Conservation (phyloP, 2,329 filamentous ascomycete species). For the Blastomyces percursus region DNA sequence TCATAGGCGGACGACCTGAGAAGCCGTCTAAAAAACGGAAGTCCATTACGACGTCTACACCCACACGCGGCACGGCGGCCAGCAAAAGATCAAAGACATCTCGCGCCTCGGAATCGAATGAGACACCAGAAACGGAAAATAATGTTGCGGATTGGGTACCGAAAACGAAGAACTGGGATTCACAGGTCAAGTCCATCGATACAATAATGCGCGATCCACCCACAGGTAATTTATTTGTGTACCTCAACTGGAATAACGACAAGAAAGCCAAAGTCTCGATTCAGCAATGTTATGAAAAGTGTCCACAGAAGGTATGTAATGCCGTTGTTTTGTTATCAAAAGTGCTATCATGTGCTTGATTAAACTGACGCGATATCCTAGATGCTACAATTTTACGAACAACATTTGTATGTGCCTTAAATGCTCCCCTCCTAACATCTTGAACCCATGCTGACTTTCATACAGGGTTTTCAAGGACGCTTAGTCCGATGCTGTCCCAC, state of each 20-base stretch:
- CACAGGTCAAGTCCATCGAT: slow-evolving; percentile 32
- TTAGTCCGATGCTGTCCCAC: slow-evolving; percentile 8
- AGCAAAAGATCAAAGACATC: slow-evolving; percentile 23
- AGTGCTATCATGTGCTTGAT: neutral
- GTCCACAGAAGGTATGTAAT: slow-evolving; percentile 31
- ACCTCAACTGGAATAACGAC: slow-evolving; percentile 35
- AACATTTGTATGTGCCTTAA: slow-evolving; percentile 32
- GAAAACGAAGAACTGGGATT: slow-evolving; percentile 34
- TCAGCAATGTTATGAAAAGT: slow-evolving; percentile 33
- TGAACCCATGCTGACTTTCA: slow-evolving; percentile 11
- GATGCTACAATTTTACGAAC: slow-evolving; percentile 42
- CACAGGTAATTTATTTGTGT: slow-evolving; percentile 27
- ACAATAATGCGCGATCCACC: slow-evolving; percentile 33
- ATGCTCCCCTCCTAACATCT: neutral
- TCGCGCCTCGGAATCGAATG: slow-evolving; percentile 13
- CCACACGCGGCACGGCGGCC: slow-evolving; percentile 16
- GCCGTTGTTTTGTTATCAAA: neutral
- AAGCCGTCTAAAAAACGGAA: slow-evolving; percentile 17
- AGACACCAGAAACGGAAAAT: slow-evolving; percentile 17
- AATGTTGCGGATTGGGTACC: slow-evolving; percentile 28
- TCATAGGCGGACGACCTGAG: slow-evolving; percentile 33
- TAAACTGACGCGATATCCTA: slow-evolving; percentile 12
- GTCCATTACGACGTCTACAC: slow-evolving; percentile 22
- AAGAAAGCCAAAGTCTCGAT: slow-evolving; percentile 34
- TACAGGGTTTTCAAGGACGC: slow-evolving; percentile 29